A percentile compares a stretch with the other conserved stretches of the same genome.
Evolutionary conservation across 495 filamentous ascomycete genomes (phyloP).

Genomic region (Aspergillus cristatus): DNA sequence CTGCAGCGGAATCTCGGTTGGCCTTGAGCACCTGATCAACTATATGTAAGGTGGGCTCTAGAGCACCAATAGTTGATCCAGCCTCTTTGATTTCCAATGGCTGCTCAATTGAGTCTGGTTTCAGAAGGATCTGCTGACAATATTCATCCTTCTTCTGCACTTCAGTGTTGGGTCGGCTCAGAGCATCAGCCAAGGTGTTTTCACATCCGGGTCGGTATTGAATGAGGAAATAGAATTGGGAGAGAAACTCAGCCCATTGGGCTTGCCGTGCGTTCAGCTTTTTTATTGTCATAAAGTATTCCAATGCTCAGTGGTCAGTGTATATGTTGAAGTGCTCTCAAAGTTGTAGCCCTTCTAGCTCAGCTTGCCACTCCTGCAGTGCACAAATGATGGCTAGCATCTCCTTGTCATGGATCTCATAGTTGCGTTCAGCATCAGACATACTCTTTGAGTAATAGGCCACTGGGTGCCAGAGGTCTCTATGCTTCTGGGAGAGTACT

Average conservation of each 20-base stretch:
- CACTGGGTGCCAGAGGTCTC: conserved; percentile 5
- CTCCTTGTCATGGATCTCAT: conserved; percentile 23
- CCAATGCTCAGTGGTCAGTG: conserved; percentile 15
- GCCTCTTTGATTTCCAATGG: too few species aligned
- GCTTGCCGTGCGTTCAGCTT: conserved; percentile 8
- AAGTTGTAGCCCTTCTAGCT: conserved; percentile 8
- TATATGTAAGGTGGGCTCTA: too few species aligned
- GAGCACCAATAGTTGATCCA: too few species aligned
- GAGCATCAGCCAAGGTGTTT: conserved; percentile 1
- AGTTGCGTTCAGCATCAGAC: conserved; percentile 19
- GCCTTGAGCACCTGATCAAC: too few species aligned
- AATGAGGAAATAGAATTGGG: conserved; percentile 7
- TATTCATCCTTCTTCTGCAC: too few species aligned
- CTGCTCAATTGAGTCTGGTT: too few species aligned
- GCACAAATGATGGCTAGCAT: conserved; percentile 16
- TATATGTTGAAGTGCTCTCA: neutral
- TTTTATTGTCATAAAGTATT: conserved; percentile 17
- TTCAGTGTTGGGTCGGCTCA: conserved; percentile 2
- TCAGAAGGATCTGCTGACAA: too few species aligned
- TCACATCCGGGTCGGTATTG: conserved; percentile 3
- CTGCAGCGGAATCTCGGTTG: too few species aligned
- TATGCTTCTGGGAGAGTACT: conserved; percentile 1
- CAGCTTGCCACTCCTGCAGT: conserved; percentile 19
- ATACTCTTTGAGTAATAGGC: conserved; percentile 18
- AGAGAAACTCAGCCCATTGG: neutral